Base-by-base conservation (phyloP, 345 rosid genomes). In the Pistacia vera region DNA sequence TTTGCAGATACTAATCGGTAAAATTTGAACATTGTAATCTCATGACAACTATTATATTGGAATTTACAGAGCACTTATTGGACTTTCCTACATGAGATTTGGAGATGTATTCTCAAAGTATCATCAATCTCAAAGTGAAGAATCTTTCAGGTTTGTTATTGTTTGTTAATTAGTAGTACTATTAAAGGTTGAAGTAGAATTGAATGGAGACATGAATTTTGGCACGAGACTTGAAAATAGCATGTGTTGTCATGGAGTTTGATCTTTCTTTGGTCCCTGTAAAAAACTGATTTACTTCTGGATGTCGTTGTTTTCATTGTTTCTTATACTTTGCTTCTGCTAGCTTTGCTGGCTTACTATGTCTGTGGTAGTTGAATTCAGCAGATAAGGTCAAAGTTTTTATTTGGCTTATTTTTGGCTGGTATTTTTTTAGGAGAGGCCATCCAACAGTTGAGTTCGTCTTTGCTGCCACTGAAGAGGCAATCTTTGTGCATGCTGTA, bases 381-480 rank as follows among this genome's bases (percentile, higher is more conserved):
- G 22, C 52, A 16, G 57, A 44, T 11, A 5, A 58, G 44, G 52
- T 38, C 20, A 18, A n/a, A 60, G 14, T 44, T 65, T 18, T 67
- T 66, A 2, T 56, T 64, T 78, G 49, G 60, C 52, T 46, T 60
- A 62, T 72, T 73, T 59, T 54, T 48, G 3, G 59, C 22, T 76
- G 56, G 57, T 71, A 30, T 57, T 82, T 82, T 74, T 85, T 82
- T 89, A 96, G 99, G 94, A 92, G 90, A 87, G 97, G 97, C 66
- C 97, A 85, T 64, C 97, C 93, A 61, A 87, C 92, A 8, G 81
- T 91, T 75, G 99, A 96, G 85, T 92, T 96, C 84, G 81, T 93
- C 77, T 96, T 96, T 88, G 87, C 99, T 85, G 98, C 99, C 48
- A 90, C 97, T 18, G 94, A 91, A 80, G 99, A 96, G 85, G 92